These are phyloP conservation scores for Nelumbo lutea DNA, from an alignment of 164 flowering plant species.

Conservation along the genomic window DNA sequence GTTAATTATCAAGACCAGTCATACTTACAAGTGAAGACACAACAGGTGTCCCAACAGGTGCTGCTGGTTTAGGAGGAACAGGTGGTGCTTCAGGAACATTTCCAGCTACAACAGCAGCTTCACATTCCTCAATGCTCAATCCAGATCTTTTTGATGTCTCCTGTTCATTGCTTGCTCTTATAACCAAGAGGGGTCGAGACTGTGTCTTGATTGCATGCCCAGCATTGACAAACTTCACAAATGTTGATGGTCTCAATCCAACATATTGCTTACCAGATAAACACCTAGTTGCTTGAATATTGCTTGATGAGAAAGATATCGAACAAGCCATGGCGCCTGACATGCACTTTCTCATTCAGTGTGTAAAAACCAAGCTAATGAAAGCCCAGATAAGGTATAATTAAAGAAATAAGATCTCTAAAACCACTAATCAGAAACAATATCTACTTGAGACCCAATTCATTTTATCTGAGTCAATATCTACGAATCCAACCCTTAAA, in stretches of 20 bases:
- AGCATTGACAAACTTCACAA: conserved; percentile 6
- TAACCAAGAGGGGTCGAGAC: conserved; percentile 13
- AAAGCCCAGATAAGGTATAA: too few species aligned
- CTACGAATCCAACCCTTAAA: too few species aligned
- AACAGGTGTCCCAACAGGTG: conserved; percentile 82
- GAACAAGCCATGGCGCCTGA: conserved; percentile 26
- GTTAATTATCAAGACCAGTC: too few species aligned
- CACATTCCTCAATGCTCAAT: conserved; percentile 61
- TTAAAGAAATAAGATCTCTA: too few species aligned
- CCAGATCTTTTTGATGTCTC: conserved; percentile 39
- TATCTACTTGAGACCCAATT: too few species aligned
- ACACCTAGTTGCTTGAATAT: conserved; percentile 15
- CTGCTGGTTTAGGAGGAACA: conserved; percentile 53
- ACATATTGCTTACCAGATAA: conserved; percentile 17
- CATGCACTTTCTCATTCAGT: neutral
- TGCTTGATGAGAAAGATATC: conserved; percentile 24
- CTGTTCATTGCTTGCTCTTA: conserved; percentile 39
- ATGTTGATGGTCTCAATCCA: conserved; percentile 16
- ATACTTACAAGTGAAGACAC: conserved; percentile 49
- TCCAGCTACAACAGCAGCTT: conserved; percentile 87
- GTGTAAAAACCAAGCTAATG: neutral
- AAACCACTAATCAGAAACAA: too few species aligned
- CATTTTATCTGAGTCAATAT: too few species aligned
- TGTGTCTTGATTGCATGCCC: conserved; percentile 6
- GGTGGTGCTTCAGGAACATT: conserved; percentile 80